Base-by-base conservation (phyloP, 768 basidiomycete genomes). In the Boletus rex-veris region DNA sequence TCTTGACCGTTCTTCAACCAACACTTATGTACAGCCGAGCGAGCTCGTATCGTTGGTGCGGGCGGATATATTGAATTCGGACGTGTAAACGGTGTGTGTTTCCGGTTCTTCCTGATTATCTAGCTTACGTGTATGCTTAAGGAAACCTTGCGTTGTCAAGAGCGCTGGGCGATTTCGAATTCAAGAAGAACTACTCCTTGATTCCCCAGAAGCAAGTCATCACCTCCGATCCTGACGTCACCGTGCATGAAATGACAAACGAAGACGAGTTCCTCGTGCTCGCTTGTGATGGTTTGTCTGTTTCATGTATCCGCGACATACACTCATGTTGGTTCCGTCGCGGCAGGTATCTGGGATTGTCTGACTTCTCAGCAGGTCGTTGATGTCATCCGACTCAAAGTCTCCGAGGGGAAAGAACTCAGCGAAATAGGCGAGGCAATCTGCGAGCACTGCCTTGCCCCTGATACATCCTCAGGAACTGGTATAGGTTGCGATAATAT, bases 401-500 rank as follows among this genome's bases (percentile, higher is more conserved):
- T 98, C 36, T 84, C 91, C 12, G 79, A 92, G 62, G 86, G 88
- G 38, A 88, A 85, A 64, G 77, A 84, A 48, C 80, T 98, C 8
- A 60, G 73, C n/a, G 86, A 94, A 67, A 91, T 98, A 54, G 84
- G 88, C 63, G 92, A 96, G 71, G 79, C 84, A 64, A 85, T 98
- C 60, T 96, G 95, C 71, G 88, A 92, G 54, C 86, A 89, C 61
- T 98, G 97, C 65, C 80, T 98, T 44, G 95, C 97, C 21, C 95
- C 95, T 1, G 93, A 97, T 68, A 90, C 91, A 2, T 86, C 88
- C 21, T 89, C 89, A 35, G 91, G 90, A 45, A 84, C 84, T 41
- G 97, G 97, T 12, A 91, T 98, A 58, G 97, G 97, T 18, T 98
- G 96, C 69, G 97, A 99, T 75, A 98, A 99, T 75, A 99, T 99